Evolutionary conservation across 2,329 filamentous ascomycete species (phyloP), one percentile per base, ranked within the genome.

Genomic region (Fusarium sp.): DNA sequence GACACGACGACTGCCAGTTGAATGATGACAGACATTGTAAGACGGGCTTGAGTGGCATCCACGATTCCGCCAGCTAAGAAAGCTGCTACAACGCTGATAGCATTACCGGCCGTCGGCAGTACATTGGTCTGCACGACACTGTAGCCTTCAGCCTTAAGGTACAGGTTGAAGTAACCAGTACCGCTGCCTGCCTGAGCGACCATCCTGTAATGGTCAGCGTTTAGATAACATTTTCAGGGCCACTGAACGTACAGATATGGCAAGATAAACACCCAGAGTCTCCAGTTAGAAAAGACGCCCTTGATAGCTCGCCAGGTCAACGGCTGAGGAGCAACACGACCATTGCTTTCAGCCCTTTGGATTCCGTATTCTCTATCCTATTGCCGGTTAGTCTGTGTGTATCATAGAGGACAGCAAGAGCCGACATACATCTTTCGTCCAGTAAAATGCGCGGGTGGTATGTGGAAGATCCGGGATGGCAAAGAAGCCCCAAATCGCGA

Each of bases 351-450:
- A 12, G 67, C 67, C 8, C 67, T 22, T 8, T 38, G 53, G 17
- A 69, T 58, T 3, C 67, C 67, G 6, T 69, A 69, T 62, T 69
- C 58, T 24, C 61, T 62, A 17, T 69, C 67, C 67, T 69, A 1
- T 60, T 3, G 1, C 10, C 11, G 3, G 16, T 31, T 33, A 29
- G 24, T 27, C 35, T 38, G 5, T 7, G 16, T 5, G 12, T 6
- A 14, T 16, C 6, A 14, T 6, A 35, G 33, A 16, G 14, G 33
- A 35, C 33, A 35, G 33, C 12, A 16, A 35, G 35, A 36, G 16
- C 16, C 35, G 5, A 36, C 7, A 7, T 44, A 55, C 51, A 16
- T 56, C 51, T 3, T 36, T 56, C 4, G 51, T 56, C 51, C 51
- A 56, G 51, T 56, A 56, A n/a, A 56, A 56, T 22, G 51, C 51